A percentile compares a stretch with the other conserved stretches of the same genome.
These are phyloP conservation scores for Mycena maculata DNA, from an alignment of 768 basidiomycete species.

Conservation along the genomic window DNA sequence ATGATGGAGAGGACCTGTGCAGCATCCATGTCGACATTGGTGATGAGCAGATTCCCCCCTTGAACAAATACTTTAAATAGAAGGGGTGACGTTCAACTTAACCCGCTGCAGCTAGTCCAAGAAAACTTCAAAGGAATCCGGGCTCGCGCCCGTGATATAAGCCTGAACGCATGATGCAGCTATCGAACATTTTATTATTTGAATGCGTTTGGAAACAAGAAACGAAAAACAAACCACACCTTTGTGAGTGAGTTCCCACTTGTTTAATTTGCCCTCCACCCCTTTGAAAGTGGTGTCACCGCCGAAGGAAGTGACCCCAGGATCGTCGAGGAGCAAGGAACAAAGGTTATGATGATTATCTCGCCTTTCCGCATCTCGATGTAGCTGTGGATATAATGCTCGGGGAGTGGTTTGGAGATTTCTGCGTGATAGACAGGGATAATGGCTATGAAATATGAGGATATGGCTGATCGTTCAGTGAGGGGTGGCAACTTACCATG, in stretches of 20 bases:
- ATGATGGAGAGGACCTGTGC: slow-evolving; percentile 7
- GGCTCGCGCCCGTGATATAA: too few relatives aligned
- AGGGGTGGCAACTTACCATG: background rate
- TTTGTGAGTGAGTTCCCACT: slow-evolving; percentile 8
- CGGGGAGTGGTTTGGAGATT: too few relatives aligned
- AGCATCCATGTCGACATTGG: too few relatives aligned
- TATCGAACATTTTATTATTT: background rate
- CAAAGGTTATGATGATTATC: background rate
- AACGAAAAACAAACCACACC: background rate
- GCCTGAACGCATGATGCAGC: too few relatives aligned
- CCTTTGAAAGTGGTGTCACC: slow-evolving; percentile 14
- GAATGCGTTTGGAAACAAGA: background rate
- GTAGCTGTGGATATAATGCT: slow-evolving; percentile 8
- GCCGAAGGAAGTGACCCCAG: slow-evolving; percentile 5
- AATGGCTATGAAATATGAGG: background rate
- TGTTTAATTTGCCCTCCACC: slow-evolving; percentile 7
- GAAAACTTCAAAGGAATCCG: too few relatives aligned
- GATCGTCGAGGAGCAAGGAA: too few relatives aligned
- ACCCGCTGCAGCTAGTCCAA: too few relatives aligned
- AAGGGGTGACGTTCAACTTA: too few relatives aligned
- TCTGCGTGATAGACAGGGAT: background rate
- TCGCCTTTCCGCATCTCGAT: background rate
- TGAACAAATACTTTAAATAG: slow-evolving; percentile 3
- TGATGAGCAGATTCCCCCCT: background rate
- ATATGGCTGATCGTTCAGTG: background rate